Evolutionary conservation across 371 early-diverging fungal species (phyloP), one percentile per base, ranked within the genome.

Genomic region (Mucor ambiguus): DNA sequence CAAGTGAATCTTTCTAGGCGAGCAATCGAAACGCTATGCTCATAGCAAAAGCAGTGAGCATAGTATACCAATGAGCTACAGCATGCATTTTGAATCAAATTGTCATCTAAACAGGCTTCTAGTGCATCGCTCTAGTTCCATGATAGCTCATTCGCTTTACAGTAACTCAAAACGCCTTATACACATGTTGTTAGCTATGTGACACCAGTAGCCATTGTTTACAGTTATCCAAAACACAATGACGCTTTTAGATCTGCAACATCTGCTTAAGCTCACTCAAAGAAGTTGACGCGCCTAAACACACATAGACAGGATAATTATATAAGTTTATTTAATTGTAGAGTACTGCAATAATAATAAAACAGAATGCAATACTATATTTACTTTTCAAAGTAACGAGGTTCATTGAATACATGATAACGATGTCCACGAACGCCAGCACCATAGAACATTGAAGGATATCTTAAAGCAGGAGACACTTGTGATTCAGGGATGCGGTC

Each of bases 391-490:
- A 74, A 90, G 76, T 93, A 93, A 59, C 88, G 83, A 32, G 93
- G 92, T 71, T 88, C 90, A 57, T 91, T 79, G 68, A 92, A 90
- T 41, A 93, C 93, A 70, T 93, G 92, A 80, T 90, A 93, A 35
- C 81, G 80, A 69, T 93, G 93, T 5, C 87, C 88, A 61, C 92
- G 90, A 38, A 90, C 74, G 26, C 93, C 93, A 54, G 78, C 60
- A 30, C 88, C 90, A 58, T 86, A 79, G 78, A 93, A 92, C 73
- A 85, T 83, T 14, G 70, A 58, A 22, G 93, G 93, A 85, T 91
- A 93, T 52, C 87, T 85, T 66, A 87, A 70, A 28, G 71, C 83
- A 33, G 78, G 64, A 3, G 81, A 70, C 9, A 91, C 85, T 56
- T 87, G 69, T 26, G 74, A 67, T 69, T 91, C 92, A 28, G 60